A percentile compares a stretch with the other conserved stretches of the same genome.
Conservation (phyloP, 169 alveolate species). For the Plasmodium relictum region DNA sequence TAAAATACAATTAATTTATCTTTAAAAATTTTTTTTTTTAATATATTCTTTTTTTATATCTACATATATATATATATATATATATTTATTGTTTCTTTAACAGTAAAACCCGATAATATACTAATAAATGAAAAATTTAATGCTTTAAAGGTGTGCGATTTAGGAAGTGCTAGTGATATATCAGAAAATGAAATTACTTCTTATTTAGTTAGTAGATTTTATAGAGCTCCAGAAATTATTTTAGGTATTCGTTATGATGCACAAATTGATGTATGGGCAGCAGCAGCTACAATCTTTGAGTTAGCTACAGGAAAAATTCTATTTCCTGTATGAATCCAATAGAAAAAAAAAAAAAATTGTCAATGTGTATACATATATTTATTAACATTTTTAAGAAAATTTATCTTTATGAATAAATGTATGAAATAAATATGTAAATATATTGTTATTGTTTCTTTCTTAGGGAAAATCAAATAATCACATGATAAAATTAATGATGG, state of each 20-base stretch:
- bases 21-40: background rate
- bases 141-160: conserved; percentile 95
- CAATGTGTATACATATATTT: conserved; percentile 82
- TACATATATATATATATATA: conserved; percentile 3
- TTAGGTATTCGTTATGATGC: conserved; percentile 94
- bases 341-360: conserved; percentile 76
- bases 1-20: background rate
- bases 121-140: conserved; percentile 90
- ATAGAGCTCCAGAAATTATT: conserved; percentile 99
- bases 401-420: conserved; percentile 18
- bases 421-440: background rate
- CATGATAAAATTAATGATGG: conserved; percentile 96
- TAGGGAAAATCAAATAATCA: conserved; percentile 96
- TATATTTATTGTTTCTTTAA: background rate
- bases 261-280: conserved; percentile 97
- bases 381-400: conserved; percentile 57
- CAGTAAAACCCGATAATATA: conserved; percentile 97
- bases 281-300: conserved; percentile 97
- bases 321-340: conserved; percentile 88
- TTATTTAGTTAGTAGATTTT: conserved; percentile 95
- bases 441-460: background rate
- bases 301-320: conserved; percentile 97
- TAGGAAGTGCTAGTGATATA: conserved; percentile 95
- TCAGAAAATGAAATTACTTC: conserved; percentile 94
- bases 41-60: background rate